Conservation (phyloP, 73 alveolate species). For the Effrenium voratum region DNA sequence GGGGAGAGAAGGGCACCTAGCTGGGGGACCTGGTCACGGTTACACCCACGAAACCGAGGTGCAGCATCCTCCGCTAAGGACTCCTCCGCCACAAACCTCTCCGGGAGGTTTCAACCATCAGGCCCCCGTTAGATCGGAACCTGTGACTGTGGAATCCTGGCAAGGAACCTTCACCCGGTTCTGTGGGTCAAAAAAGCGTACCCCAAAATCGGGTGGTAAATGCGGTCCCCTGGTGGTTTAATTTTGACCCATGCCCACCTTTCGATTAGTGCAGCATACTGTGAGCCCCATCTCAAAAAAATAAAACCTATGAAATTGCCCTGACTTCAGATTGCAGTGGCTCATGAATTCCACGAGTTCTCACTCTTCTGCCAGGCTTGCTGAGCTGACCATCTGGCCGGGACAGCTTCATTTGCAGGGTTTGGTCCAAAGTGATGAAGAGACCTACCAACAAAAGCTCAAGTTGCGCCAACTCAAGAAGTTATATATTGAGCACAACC, state of each 20-base stretch:
- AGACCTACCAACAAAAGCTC: not conserved
- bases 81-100: no score
- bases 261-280: not conserved
- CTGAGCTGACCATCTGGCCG: no score
- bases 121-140: no score
- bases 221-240: not conserved
- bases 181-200: no score
- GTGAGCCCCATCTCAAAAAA: not conserved
- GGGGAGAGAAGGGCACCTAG: no score
- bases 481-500: not conserved
- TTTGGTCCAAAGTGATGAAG: not conserved
- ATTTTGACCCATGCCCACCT: not conserved
- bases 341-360: not conserved
- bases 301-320: not conserved
- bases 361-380: not conserved
- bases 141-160: no score
- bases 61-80: no score
- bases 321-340: not conserved
- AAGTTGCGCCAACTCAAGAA: not conserved
- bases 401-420: no score
- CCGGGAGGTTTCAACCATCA: no score
- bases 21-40: no score
- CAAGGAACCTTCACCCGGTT: no score
- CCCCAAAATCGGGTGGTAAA: not conserved
- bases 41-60: no score